phyloP scores from a whole-genome alignment of 768 basidiomycete species.

The Lactifluus volemus region DNA sequence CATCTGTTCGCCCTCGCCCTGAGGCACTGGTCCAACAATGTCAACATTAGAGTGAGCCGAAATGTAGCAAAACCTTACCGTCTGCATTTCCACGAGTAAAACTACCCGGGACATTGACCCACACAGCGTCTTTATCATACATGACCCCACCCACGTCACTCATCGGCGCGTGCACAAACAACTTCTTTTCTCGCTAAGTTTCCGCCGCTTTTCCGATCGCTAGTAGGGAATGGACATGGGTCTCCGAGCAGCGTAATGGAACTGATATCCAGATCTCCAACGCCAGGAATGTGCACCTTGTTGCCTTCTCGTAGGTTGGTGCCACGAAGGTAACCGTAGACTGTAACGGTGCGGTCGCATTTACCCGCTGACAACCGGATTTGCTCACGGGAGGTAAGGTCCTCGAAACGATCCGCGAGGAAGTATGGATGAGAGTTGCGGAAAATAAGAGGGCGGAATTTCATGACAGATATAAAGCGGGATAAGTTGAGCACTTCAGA shows the following conservation, averaged over 20 bases:
- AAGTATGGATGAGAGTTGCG: conserved; percentile 93
- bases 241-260: conserved; percentile 74
- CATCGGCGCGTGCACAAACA: conserved; percentile 95
- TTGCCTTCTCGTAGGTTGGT: conserved; percentile 70
- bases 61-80: conserved; percentile 32
- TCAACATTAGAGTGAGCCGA: background rate
- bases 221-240: conserved; percentile 90
- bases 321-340: conserved; percentile 93
- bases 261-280: conserved; percentile 78
- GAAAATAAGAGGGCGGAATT: conserved; percentile 95
- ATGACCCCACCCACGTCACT: conserved; percentile 94
- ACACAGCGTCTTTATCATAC: conserved; percentile 98
- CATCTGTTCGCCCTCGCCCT: conserved; percentile 96
- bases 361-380: conserved; percentile 74
- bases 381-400: conserved; percentile 82
- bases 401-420: conserved; percentile 89
- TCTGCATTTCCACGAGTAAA: conserved; percentile 74
- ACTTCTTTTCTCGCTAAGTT: conserved; percentile 92
- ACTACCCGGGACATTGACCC: conserved; percentile 93
- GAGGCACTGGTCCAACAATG: conserved; percentile 40
- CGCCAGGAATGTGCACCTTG: conserved; percentile 89
- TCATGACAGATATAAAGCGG: conserved; percentile 96
- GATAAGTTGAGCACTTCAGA: conserved; percentile 92
- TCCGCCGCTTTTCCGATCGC: conserved; percentile 83
- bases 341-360: conserved; percentile 86